Evolutionary conservation across 805 yeast species (phyloP), one percentile per base, ranked within the genome.

Genomic region (Debaryomyces maramus): DNA sequence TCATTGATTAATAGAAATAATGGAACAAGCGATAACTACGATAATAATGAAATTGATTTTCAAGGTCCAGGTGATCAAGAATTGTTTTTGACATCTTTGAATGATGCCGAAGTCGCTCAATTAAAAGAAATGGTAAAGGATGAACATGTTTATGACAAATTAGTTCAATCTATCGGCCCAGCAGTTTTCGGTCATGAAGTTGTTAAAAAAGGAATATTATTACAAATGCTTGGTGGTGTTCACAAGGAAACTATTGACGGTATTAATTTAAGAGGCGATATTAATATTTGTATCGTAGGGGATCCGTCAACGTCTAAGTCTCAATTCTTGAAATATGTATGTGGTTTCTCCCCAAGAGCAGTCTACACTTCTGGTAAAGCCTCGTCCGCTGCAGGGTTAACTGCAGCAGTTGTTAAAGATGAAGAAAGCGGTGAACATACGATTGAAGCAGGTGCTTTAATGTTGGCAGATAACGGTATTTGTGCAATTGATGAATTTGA

Each of bases 401-500:
- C 99, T 2, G 99, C 99, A 1, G 96, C 98, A 0, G 99, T 91
- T 17, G 95, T 93, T 9, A 87, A 85, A 60, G 99, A 91, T 60
- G 98, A 93, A 65, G 98, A 93, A 58, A 86, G 93, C 54, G 96
- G 97, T 27, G 99, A 91, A 58, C 88, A 85, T 55, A 91, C 98
- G 1, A 93, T 91, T 47, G 99, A 91, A 62, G 99, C 99, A 2
- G 99, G 99, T 60, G 99, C 99, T 2, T 72, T 93, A 42, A 93
- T 93, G 97, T 73, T 93, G 48, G 98, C 99, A 1, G 99, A 93
- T 66, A 93, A 91, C 58, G 99, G 99, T 46, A 87, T 93, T 45
- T 93, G 99, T 75, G 95, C 97, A 54, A 93, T 93, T 63, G 99
- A 93, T 63, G 99, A 93, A 69, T 93, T 93, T 54, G 99, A 93